Percentiles rank a stretch among this genome's conserved stretches.
These are phyloP conservation scores for Candida patagonica DNA, from an alignment of 805 yeast species.

Conservation along the genomic window DNA sequence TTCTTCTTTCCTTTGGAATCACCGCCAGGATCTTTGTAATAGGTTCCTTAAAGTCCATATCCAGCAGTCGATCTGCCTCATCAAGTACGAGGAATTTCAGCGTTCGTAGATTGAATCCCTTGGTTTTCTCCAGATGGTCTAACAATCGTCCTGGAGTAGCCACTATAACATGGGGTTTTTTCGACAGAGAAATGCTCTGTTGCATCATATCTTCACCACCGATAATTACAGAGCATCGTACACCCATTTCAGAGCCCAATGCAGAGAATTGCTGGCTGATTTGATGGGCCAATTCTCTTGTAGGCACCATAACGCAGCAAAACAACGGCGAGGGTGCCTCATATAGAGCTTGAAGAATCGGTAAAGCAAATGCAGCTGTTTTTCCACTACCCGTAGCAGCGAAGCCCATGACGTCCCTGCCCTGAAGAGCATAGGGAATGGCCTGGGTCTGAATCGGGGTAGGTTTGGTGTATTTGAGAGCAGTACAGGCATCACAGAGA, in stretches of 20 bases:
- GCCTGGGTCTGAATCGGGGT: slow-evolving; percentile 92
- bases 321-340: slow-evolving; percentile 80
- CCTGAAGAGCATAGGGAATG: slow-evolving; percentile 82
- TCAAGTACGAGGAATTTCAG: slow-evolving; percentile 85
- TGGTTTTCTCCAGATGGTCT: slow-evolving; percentile 89
- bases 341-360: slow-evolving; percentile 86
- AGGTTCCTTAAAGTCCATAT: slow-evolving; percentile 95
- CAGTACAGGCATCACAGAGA: slow-evolving; percentile 66
- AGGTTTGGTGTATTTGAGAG: slow-evolving; percentile 68
- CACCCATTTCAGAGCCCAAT: slow-evolving; percentile 82
- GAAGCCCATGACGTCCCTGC: slow-evolving; percentile 87
- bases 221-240: slow-evolving; percentile 79
- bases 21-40: slow-evolving; percentile 75
- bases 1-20: slow-evolving; percentile 72
- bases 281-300: slow-evolving; percentile 44
- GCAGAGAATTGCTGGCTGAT: slow-evolving; percentile 95
- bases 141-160: slow-evolving; percentile 86
- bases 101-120: slow-evolving; percentile 74
- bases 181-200: slow-evolving; percentile 86
- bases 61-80: slow-evolving; percentile 92
- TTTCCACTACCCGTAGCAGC: slow-evolving; percentile 98
- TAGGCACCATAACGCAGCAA: slow-evolving; percentile 79
- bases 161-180: slow-evolving; percentile 88
- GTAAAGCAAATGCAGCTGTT: slow-evolving; percentile 97
- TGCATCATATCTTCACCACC: slow-evolving; percentile 99